Percentiles rank a stretch among this genome's conserved stretches.
These are phyloP conservation scores for Serpula lacrymans DNA, from an alignment of 768 basidiomycete species.

Conservation along the genomic window DNA sequence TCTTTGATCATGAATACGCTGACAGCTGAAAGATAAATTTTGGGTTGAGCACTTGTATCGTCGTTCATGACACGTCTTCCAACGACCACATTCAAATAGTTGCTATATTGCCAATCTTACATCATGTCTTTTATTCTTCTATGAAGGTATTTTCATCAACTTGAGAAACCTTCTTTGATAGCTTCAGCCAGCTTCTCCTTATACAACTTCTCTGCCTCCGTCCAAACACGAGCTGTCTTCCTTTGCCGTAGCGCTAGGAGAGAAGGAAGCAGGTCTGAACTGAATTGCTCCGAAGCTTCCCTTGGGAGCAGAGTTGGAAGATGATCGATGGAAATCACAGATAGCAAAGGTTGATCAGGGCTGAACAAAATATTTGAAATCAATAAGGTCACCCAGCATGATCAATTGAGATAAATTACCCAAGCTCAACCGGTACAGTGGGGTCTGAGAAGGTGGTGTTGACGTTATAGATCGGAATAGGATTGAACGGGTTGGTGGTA, in stretches of 20 bases:
- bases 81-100: no score
- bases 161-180: conserved; percentile 26
- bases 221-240: conserved; percentile 73
- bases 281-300: conserved; percentile 97
- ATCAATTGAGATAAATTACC: conserved; percentile 43
- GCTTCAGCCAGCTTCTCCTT: conserved; percentile 61
- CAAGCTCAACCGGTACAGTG: conserved; percentile 81
- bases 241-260: conserved; percentile 73
- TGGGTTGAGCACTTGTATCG: no score
- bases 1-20: no score
- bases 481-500: conserved; percentile 98
- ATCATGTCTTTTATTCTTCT: conserved; percentile 7
- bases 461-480: conserved; percentile 89
- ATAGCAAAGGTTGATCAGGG: conserved; percentile 61
- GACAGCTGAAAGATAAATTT: no score
- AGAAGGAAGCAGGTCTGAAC: conserved; percentile 79
- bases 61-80: no score
- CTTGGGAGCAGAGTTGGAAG: conserved; percentile 92
- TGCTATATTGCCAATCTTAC: background rate
- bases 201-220: conserved; percentile 82
- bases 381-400: conserved; percentile 11
- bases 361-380: conserved; percentile 34
- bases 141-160: conserved; percentile 12
- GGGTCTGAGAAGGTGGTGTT: conserved; percentile 94
- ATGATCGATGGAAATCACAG: conserved; percentile 95